These are phyloP conservation scores for Cronartium quercuum DNA, from an alignment of 1,284 basidiomycete species.

Conservation along the genomic window DNA sequence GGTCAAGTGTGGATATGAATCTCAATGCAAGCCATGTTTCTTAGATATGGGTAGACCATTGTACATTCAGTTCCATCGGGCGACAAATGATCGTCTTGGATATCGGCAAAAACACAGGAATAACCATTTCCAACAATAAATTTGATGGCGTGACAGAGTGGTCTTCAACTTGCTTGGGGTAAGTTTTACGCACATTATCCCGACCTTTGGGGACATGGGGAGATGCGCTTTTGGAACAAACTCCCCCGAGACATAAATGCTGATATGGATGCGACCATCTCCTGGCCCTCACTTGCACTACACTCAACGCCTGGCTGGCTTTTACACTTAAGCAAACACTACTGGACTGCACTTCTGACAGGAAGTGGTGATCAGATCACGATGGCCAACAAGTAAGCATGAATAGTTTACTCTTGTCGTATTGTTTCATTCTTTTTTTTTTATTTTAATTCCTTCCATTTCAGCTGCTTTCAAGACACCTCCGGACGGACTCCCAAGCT, in stretches of 20 bases:
- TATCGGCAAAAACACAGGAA: neutral
- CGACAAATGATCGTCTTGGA: slow-evolving; percentile 29
- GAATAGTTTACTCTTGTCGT: too few species aligned
- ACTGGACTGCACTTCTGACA: slow-evolving; percentile 20
- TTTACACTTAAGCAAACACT: slow-evolving; percentile 12
- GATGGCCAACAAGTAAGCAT: slow-evolving; percentile 22
- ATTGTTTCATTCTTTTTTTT: too few species aligned
- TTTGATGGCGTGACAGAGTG: slow-evolving; percentile 26
- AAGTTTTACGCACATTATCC: neutral
- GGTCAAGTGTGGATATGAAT: neutral
- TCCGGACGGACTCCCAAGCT: slow-evolving; percentile 26
- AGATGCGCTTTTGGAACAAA: neutral
- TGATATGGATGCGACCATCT: neutral
- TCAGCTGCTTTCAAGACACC: slow-evolving; percentile 19
- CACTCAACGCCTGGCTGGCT: neutral
- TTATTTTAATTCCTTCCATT: neutral
- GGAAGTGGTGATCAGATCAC: slow-evolving; percentile 31
- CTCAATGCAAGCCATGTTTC: neutral
- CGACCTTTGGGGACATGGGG: neutral
- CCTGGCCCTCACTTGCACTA: neutral
- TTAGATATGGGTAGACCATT: slow-evolving; percentile 39
- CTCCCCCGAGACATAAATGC: neutral
- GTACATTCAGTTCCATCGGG: slow-evolving; percentile 30
- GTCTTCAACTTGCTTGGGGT: slow-evolving; percentile 28
- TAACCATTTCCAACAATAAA: slow-evolving; percentile 31